phyloP scores from a whole-genome alignment of 768 basidiomycete genomes.

The Termitomyces sp. region DNA sequence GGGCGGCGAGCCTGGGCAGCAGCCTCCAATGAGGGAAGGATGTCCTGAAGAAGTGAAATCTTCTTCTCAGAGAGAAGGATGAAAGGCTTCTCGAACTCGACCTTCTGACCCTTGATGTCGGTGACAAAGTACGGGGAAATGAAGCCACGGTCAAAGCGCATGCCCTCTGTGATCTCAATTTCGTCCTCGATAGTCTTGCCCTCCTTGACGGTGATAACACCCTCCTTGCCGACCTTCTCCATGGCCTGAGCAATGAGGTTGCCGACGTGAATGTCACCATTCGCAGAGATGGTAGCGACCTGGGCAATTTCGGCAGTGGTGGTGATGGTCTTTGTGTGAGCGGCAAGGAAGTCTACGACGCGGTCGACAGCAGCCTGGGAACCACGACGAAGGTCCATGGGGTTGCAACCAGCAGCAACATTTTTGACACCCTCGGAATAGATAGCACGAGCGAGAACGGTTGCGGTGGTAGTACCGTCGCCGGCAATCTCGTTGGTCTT shows the following conservation, averaged over 20 bases:
- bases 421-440: slow-evolving; percentile 99
- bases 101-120: slow-evolving; percentile 93
- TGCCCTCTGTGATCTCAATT: slow-evolving; percentile 99
- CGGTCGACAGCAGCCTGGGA: slow-evolving; percentile 95
- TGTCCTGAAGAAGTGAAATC: slow-evolving; percentile 91
- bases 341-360: slow-evolving; percentile 85
- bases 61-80: slow-evolving; percentile 97
- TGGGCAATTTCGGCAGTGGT: slow-evolving; percentile 98
- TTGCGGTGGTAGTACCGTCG: slow-evolving; percentile 97
- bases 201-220: slow-evolving; percentile 99
- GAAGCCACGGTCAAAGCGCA: slow-evolving; percentile 99
- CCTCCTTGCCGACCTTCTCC: slow-evolving; percentile 99
- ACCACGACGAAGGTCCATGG: slow-evolving; percentile 99
- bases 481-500: slow-evolving; percentile 98
- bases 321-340: slow-evolving; percentile 90
- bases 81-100: slow-evolving; percentile 95
- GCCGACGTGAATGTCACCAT: slow-evolving; percentile 82
- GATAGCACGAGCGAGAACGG: slow-evolving; percentile 94
- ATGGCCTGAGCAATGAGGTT: slow-evolving; percentile 96
- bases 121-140: slow-evolving; percentile 99
- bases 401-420: slow-evolving; percentile 98
- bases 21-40: slow-evolving; percentile 85
- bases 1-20: slow-evolving; percentile 82
- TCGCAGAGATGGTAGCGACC: slow-evolving; percentile 93
- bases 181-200: slow-evolving; percentile 97